Evolutionary conservation across 2,329 filamentous ascomycete species (phyloP).

Genomic region (Colletotrichum camelliae): DNA sequence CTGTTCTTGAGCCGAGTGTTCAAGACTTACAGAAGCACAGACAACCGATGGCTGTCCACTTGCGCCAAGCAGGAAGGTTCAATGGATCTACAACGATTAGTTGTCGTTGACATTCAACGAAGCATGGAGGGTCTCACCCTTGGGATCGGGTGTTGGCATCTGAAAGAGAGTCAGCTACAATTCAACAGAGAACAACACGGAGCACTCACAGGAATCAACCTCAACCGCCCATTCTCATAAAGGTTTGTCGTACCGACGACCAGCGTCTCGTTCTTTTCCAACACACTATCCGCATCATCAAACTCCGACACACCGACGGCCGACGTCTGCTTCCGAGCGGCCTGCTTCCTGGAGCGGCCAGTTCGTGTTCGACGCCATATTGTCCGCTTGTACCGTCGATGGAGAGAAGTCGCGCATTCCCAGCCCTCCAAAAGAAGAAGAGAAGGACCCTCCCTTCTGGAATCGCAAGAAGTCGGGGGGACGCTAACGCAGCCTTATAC

Average conservation of each 20-base stretch:
- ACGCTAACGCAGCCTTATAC: slow-evolving; percentile 7
- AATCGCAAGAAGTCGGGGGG: neutral
- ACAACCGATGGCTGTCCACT: slow-evolving; percentile 32
- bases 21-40: slow-evolving; percentile 31
- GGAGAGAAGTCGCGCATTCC: neutral
- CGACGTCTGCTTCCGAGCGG: neutral
- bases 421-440: neutral
- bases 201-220: slow-evolving; percentile 25
- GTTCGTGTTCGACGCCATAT: slow-evolving; percentile 9
- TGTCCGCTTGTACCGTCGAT: neutral
- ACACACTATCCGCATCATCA: neutral
- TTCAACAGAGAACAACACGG: neutral
- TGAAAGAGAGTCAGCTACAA: neutral
- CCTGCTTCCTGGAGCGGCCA: slow-evolving; percentile 17
- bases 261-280: slow-evolving; percentile 16
- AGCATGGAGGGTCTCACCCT: slow-evolving; percentile 20
- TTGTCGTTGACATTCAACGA: neutral
- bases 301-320: neutral
- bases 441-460: neutral
- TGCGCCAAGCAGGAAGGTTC: slow-evolving; percentile 33
- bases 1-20: neutral
- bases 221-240: slow-evolving; percentile 23
- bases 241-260: slow-evolving; percentile 27
- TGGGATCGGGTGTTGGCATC: slow-evolving; percentile 34
- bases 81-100: slow-evolving; percentile 29